phyloP scores from a whole-genome alignment of 768 basidiomycete genomes.

The Zangia roseola region DNA sequence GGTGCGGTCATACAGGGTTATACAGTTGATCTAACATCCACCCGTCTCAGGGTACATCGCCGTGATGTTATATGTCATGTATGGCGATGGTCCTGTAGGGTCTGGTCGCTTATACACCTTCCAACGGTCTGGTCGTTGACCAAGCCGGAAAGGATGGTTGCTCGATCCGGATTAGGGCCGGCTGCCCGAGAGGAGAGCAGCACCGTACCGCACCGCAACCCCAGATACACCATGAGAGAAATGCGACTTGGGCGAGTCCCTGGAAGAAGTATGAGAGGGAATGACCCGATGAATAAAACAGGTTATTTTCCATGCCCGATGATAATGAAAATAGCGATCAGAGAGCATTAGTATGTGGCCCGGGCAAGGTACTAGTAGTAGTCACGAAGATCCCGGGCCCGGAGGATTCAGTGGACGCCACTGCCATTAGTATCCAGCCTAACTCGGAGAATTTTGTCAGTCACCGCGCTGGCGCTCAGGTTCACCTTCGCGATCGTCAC shows the following conservation, averaged over 20 bases:
- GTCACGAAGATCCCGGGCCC: no score
- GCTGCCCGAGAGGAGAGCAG: constrained; percentile 23
- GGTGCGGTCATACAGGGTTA: constrained; percentile 62
- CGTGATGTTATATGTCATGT: constrained; percentile 59
- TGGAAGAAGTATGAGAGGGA: constrained; percentile 12
- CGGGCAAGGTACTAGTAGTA: no score
- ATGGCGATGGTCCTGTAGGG: no score
- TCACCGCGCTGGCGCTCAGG: no score
- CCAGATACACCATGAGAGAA: constrained; percentile 13
- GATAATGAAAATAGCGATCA: no score
- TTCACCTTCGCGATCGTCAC: no score
- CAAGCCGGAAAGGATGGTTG: constrained; percentile 50
- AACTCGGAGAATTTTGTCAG: no score
- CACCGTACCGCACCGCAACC: neutral
- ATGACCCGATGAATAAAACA: neutral
- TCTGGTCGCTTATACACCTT: neutral
- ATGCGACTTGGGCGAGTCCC: constrained; percentile 9
- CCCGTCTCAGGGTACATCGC: constrained; percentile 54
- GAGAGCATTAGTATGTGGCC: no score
- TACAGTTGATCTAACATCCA: constrained; percentile 48
- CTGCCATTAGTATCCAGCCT: no score
- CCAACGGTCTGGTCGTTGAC: constrained; percentile 53
- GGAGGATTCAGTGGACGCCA: no score
- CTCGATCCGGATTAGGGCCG: constrained; percentile 48
- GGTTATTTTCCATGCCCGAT: neutral